phyloP scores from a whole-genome alignment of 345 rosid genomes.

The Dimocarpus longan region DNA sequence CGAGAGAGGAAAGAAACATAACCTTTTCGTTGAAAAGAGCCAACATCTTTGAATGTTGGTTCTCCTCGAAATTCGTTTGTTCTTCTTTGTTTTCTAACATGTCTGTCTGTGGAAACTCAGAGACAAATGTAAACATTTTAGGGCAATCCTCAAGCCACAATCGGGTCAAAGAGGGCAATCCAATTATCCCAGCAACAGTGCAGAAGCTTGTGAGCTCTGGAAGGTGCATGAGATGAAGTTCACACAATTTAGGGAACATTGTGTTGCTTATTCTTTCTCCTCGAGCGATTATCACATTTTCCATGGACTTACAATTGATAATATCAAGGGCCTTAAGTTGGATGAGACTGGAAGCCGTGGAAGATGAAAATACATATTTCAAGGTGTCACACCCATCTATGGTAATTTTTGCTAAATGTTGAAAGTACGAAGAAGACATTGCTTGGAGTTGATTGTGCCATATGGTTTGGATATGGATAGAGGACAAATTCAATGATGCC shows the following conservation, averaged over 20 bases:
- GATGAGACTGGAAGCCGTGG: background rate
- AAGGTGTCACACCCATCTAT: background rate
- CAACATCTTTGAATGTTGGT: no score
- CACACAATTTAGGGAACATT: background rate
- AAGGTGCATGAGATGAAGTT: background rate
- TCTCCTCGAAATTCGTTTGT: background rate
- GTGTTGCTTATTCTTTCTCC: background rate
- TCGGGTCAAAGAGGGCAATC: background rate
- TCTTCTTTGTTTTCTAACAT: background rate
- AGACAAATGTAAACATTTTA: conserved; percentile 7
- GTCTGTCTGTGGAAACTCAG: background rate
- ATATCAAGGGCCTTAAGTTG: background rate
- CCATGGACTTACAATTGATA: background rate
- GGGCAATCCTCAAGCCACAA: background rate
- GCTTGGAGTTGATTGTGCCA: background rate
- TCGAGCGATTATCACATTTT: conserved; percentile 7
- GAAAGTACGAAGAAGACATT: background rate
- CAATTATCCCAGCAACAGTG: background rate
- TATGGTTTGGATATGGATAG: no score
- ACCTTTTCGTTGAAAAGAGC: no score
- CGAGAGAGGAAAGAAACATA: no score
- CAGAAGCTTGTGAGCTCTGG: conserved; percentile 14
- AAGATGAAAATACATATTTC: background rate
- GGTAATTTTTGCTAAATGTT: no score
- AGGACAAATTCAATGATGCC: no score